Evolutionary conservation across 257 asterid genomes (phyloP), one percentile per base, ranked within the genome.

Genomic region (Solanum medicagineum): DNA sequence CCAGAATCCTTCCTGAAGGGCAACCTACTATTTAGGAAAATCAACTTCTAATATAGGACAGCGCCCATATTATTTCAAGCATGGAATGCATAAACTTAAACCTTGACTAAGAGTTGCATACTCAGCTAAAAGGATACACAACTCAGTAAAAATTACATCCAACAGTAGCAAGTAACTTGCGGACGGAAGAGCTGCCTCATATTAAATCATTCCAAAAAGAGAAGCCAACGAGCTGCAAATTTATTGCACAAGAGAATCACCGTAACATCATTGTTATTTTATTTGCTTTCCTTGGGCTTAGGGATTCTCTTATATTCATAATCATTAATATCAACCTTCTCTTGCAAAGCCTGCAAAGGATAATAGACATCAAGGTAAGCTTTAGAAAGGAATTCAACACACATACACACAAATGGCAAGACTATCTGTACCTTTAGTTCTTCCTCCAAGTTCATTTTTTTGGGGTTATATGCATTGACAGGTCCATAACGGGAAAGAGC

Each of bases 241-340:
- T 70, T 57, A 53, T 53, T 49, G 51, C 54, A 32, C 55, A 44
- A 8, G 24, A 70, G 53, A 62, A 85, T 74, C 87, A 59, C n/a
- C 49, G 80, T 49, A 40, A 81, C 71, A 57, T 62, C 54, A 56
- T 42, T 60, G 83, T 86, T 62, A 44, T 87, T 89, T 94, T 92
- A 90, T 84, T 85, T 47, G 87, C 81, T 85, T 85, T 91, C 97
- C 16, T 87, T 88, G 32, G 88, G 97, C 92, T 88, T 96, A 47
- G 98, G 97, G 83, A 96, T 89, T 90, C 90, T 96, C 91, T 95
- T 96, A 93, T 94, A 96, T 85, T 96, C 98, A 47, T 94, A 96
- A 54, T 90, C 89, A 62, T 96, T 91, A 74, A 94, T 93, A 90
- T 96, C 95, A 36, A 95, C 91, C 91, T 93, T 94, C 80, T 89